Evolutionary conservation across 805 yeast genomes (phyloP).

Genomic region (Kodamaea kaohsiungensis): DNA sequence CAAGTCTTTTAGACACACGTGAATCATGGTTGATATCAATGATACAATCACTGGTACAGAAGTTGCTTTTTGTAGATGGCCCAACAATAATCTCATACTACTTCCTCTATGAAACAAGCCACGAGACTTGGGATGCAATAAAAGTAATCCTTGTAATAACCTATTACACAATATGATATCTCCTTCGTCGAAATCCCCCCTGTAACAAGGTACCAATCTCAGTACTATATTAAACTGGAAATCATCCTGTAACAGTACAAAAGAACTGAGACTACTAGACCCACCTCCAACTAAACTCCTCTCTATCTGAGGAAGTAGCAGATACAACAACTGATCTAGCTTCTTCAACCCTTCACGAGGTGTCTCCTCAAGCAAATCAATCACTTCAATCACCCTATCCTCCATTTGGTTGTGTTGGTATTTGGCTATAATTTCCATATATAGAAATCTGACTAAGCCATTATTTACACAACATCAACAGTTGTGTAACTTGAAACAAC

Average conservation of each 20-base stretch:
- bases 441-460: neutral
- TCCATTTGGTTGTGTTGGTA: neutral
- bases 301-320: slow-evolving; percentile 19
- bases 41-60: slow-evolving; percentile 26
- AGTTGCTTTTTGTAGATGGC: slow-evolving; percentile 19
- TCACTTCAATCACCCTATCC: neutral
- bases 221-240: slow-evolving; percentile 53
- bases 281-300: neutral
- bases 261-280: slow-evolving; percentile 19
- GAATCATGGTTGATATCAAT: slow-evolving; percentile 56
- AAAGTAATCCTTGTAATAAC: slow-evolving; percentile 58
- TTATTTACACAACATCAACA: neutral
- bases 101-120: slow-evolving; percentile 43
- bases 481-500: neutral
- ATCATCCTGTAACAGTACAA: slow-evolving; percentile 50
- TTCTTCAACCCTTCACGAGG: slow-evolving; percentile 3
- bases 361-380: slow-evolving; percentile 4
- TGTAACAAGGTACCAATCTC: slow-evolving; percentile 28
- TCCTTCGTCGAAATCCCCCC: neutral
- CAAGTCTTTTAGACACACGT: slow-evolving; percentile 57
- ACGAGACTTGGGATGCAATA: slow-evolving; percentile 60
- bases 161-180: slow-evolving; percentile 21
- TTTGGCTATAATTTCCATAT: neutral
- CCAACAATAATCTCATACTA: slow-evolving; percentile 40
- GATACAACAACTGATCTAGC: slow-evolving; percentile 20